A percentile compares a stretch with the other conserved stretches of the same genome.
Conservation (phyloP, 1,284 basidiomycete species). For the Ceratobasidium sp. region DNA sequence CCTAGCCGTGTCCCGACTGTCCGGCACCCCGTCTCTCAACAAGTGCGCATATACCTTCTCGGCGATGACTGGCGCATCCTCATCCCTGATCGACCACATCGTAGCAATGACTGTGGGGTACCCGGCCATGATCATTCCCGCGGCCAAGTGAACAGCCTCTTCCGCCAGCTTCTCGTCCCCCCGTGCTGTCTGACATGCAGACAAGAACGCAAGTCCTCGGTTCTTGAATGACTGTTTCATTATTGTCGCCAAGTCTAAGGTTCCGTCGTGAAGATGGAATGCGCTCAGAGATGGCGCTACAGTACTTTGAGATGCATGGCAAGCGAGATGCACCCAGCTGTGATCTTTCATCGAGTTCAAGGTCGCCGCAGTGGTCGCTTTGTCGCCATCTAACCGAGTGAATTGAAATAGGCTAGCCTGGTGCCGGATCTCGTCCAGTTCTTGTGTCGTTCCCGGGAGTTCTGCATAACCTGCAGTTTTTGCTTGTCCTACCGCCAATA, state of each 20-base stretch:
- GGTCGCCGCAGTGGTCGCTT: not conserved
- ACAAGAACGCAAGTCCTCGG: too few species aligned
- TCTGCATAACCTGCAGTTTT: not conserved
- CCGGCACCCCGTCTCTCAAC: not conserved
- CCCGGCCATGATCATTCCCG: conserved; percentile 46
- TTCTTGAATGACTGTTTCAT: not conserved
- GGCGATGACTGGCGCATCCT: conserved; percentile 1
- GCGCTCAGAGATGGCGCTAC: not conserved
- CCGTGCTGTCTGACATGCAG: conserved; percentile 20
- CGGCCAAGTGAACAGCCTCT: conserved; percentile 44
- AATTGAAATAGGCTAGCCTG: not conserved
- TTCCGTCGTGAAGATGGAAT: not conserved
- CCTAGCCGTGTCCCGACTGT: not conserved
- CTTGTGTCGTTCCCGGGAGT: not conserved
- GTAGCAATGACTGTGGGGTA: conserved; percentile 23
- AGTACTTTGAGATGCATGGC: conserved; percentile 4
- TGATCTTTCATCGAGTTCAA: not conserved
- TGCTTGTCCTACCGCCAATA: not conserved
- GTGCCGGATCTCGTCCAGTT: not conserved
- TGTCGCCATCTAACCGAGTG: not conserved
- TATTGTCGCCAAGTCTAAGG: not conserved
- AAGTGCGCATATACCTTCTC: not conserved
- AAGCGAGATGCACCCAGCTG: conserved; percentile 18
- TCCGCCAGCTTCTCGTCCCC: conserved; percentile 46
- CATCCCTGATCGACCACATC: conserved; percentile 21